Percentiles rank a stretch among this genome's conserved stretches.
Conservation (phyloP, 805 yeast genomes). For the Wickerhamomyces strasburgensis region DNA sequence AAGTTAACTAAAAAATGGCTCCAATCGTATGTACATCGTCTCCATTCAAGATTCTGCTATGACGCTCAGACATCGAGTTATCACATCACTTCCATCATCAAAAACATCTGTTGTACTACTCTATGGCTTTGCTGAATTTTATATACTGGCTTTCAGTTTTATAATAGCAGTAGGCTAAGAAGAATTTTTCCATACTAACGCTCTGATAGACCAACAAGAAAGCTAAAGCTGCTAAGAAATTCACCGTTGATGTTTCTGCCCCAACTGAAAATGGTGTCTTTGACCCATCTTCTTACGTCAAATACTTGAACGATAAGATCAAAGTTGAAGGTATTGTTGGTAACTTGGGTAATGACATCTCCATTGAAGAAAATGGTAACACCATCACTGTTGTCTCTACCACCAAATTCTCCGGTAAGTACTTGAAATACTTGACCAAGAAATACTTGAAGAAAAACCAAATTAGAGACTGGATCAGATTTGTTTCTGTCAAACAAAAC, state of each 20-base stretch:
- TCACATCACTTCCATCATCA: slow-evolving; percentile 24
- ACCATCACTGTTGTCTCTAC: slow-evolving; percentile 83
- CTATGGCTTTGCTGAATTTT: slow-evolving; percentile 32
- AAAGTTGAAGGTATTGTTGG: slow-evolving; percentile 96
- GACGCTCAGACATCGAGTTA: slow-evolving; percentile 4
- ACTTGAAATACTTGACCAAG: slow-evolving; percentile 99
- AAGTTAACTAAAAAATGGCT: slow-evolving; percentile 58
- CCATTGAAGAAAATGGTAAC: slow-evolving; percentile 85
- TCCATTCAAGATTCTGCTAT: slow-evolving; percentile 13
- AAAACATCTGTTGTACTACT: slow-evolving; percentile 1
- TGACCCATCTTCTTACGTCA: slow-evolving; percentile 96
- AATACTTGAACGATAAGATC: slow-evolving; percentile 98
- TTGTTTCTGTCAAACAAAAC: slow-evolving; percentile 92
- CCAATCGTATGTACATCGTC: slow-evolving; percentile 95
- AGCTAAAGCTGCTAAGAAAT: slow-evolving; percentile 79
- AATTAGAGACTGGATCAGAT: slow-evolving; percentile 99
- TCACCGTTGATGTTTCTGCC: slow-evolving; percentile 93
- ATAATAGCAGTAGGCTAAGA: slow-evolving; percentile 67
- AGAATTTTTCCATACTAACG: slow-evolving; percentile 32
- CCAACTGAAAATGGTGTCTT: slow-evolving; percentile 97
- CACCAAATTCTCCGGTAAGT: slow-evolving; percentile 98
- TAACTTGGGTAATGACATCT: slow-evolving; percentile 93
- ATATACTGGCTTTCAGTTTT: slow-evolving; percentile 14
- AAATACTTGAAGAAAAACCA: slow-evolving; percentile 99
- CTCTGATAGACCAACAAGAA: slow-evolving; percentile 66